Percentiles rank a stretch among this genome's conserved stretches.
Evolutionary conservation across 768 basidiomycete genomes (phyloP).

Genomic region (Cystofilobasidium ferigula): DNA sequence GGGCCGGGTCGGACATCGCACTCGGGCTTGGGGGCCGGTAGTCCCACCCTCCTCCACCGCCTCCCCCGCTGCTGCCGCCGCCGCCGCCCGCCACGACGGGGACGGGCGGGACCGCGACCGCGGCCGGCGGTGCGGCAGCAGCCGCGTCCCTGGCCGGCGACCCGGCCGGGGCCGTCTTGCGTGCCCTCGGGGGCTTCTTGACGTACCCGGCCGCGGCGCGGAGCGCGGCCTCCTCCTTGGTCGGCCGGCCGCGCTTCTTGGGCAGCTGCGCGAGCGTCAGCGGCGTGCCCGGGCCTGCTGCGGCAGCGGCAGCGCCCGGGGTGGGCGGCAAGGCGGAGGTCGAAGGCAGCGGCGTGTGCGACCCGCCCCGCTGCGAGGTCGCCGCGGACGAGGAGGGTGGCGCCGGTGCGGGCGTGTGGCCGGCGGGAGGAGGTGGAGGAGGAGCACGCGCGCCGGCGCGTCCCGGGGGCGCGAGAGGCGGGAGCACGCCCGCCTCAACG

Average conservation of each 20-base stretch:
- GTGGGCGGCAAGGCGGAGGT: neutral
- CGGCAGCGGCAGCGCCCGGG: too few species aligned
- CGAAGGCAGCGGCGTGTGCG: too few species aligned
- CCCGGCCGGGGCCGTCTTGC: neutral
- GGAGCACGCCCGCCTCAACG: neutral
- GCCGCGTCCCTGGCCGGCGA: neutral
- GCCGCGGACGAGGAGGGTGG: too few species aligned
- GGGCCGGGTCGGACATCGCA: neutral
- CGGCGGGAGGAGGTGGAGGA: neutral
- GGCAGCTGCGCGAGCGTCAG: neutral
- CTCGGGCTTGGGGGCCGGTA: too few species aligned
- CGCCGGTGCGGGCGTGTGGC: neutral
- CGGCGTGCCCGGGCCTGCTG: neutral
- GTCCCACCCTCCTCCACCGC: too few species aligned
- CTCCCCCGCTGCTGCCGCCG: too few species aligned
- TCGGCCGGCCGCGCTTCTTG: conserved; percentile 20
- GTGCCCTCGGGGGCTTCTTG: neutral
- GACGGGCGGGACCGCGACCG: neutral
- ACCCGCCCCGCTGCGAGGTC: too few species aligned
- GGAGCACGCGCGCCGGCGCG: too few species aligned
- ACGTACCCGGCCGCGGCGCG: conserved; percentile 8
- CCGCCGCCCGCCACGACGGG: too few species aligned
- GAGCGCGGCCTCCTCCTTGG: conserved; percentile 8
- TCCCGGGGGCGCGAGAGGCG: too few species aligned
- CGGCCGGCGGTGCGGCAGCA: neutral